Percentiles rank a stretch among this genome's conserved stretches.
These are phyloP conservation scores for Epichloe typhina DNA, from an alignment of 2,329 filamentous ascomycete genomes.

Conservation along the genomic window DNA sequence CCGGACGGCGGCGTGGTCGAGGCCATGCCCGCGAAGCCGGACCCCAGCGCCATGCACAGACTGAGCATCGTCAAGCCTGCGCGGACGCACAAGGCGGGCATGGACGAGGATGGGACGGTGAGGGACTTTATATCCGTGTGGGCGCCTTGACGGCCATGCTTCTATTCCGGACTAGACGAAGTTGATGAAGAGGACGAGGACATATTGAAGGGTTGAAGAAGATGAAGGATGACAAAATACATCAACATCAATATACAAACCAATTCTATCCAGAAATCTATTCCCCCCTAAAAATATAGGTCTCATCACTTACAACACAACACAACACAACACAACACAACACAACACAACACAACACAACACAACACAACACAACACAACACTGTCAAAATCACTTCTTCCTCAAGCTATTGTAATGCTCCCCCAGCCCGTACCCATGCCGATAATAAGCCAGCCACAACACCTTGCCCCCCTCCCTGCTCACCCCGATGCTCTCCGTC, in stretches of 20 bases:
- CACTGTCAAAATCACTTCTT: constrained; percentile 18
- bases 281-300: no score
- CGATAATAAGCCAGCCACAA: constrained; percentile 92
- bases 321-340: no score
- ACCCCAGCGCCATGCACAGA: constrained; percentile 26
- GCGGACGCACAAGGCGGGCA: constrained; percentile 35
- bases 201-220: no score
- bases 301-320: no score
- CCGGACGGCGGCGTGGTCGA: constrained; percentile 30
- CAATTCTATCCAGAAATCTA: no score
- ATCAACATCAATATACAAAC: no score
- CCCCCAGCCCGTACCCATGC: constrained; percentile 85
- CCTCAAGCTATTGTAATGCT: constrained; percentile 89
- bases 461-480: constrained; percentile 30
- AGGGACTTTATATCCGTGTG: constrained; percentile 43
- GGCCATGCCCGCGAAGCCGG: constrained; percentile 20
- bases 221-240: no score
- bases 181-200: neutral
- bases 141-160: constrained; percentile 19
- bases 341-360: no score
- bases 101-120: constrained; percentile 29
- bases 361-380: no score
- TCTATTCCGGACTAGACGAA: neutral
- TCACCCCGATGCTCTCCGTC: constrained; percentile 55
- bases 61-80: constrained; percentile 36